Percentiles rank a stretch among this genome's conserved stretches.
Evolutionary conservation across 1,284 basidiomycete genomes (phyloP).

Genomic region (Pseudozyma tsukubaensis): DNA sequence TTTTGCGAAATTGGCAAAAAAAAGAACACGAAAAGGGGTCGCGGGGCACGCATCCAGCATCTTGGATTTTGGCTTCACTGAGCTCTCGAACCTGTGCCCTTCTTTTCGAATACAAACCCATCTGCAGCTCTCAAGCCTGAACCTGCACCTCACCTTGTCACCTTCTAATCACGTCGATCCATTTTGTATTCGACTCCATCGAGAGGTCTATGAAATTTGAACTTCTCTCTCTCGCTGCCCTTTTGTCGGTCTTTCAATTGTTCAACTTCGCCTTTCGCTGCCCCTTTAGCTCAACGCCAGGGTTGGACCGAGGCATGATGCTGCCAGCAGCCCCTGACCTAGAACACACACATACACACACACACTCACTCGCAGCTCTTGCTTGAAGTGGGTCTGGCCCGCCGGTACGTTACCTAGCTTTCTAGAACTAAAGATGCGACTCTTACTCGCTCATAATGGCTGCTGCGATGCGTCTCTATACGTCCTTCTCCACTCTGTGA

Average conservation of each 20-base stretch:
- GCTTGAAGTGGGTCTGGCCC: neutral
- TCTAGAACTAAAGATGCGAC: neutral
- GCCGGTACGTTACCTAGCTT: neutral
- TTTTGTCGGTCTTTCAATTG: slow-evolving; percentile 24
- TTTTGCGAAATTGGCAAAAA: neutral
- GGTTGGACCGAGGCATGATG: neutral
- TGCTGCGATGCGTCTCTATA: neutral
- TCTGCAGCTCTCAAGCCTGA: neutral
- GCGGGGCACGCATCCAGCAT: slow-evolving; percentile 7
- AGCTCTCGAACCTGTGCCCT: neutral
- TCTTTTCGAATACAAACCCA: slow-evolving; percentile 6
- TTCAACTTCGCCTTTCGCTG: slow-evolving; percentile 19
- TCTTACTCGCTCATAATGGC: neutral
- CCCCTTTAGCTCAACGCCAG: neutral
- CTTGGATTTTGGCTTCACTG: too few relatives aligned
- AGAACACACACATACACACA: neutral
- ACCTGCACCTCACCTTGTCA: too few relatives aligned
- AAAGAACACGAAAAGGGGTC: slow-evolving; percentile 1
- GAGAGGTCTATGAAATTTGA: slow-evolving; percentile 5
- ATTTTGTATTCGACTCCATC: slow-evolving; percentile 6
- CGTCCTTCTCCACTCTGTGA: neutral
- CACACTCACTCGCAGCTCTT: neutral
- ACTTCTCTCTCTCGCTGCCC: slow-evolving; percentile 25
- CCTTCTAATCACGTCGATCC: slow-evolving; percentile 2
- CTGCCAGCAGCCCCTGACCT: neutral